phyloP scores from a whole-genome alignment of 441 rosid species.

The Mallotus japonicus region DNA sequence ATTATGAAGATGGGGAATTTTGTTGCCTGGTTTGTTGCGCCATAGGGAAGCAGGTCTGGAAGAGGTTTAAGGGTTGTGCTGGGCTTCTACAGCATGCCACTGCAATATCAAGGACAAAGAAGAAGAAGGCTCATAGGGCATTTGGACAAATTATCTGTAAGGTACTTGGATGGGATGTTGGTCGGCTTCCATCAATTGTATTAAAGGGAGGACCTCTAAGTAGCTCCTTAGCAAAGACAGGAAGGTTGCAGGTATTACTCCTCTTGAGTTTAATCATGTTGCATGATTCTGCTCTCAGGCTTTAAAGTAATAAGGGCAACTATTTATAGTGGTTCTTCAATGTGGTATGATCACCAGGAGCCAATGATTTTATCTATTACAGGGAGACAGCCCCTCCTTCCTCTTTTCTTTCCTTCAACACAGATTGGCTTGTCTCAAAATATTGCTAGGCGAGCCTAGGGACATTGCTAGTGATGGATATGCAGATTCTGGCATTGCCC shows the following conservation, averaged over 20 bases:
- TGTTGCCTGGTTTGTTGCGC: constrained; percentile 64
- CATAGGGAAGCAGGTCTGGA: constrained; percentile 37
- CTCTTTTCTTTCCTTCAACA: no score
- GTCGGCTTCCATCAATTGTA: constrained; percentile 40
- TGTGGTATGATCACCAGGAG: no score
- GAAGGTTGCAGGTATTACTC: not conserved
- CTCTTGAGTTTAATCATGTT: no score
- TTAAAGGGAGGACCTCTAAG: constrained; percentile 35
- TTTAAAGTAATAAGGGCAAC: no score
- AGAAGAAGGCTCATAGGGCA: constrained; percentile 48
- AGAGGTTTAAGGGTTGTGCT: constrained; percentile 50
- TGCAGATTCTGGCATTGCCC: no score
- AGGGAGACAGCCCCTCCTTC: no score
- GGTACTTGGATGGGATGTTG: constrained; percentile 69
- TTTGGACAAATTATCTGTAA: constrained; percentile 54
- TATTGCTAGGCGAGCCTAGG: constrained; percentile 13
- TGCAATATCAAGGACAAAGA: constrained; percentile 41
- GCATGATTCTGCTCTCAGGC: no score
- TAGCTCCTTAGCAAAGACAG: constrained; percentile 13
- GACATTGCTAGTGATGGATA: not conserved
- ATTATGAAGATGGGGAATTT: constrained; percentile 47
- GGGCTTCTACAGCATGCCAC: constrained; percentile 60
- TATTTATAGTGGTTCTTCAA: no score
- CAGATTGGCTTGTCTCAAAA: no score
- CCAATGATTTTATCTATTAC: no score